phyloP scores from a whole-genome alignment of 2,329 filamentous ascomycete species.

The Pestalotiopsis sp. region DNA sequence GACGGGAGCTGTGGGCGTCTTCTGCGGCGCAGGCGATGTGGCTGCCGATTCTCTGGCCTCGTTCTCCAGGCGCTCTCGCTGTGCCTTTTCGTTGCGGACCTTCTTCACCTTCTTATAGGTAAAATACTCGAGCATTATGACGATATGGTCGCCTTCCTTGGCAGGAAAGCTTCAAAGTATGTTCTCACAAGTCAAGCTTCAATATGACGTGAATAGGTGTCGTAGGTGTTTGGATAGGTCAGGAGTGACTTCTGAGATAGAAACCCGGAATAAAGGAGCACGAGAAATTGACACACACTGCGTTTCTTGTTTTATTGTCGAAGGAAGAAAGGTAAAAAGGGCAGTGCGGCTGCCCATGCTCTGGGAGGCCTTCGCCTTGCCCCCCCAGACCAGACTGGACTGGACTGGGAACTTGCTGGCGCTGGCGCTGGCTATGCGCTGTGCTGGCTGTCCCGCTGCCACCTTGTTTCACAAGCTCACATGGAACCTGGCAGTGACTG shows the following conservation, averaged over 20 bases:
- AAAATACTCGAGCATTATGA: slow-evolving; percentile 63
- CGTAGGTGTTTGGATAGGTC: not conserved
- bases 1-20: slow-evolving; percentile 20
- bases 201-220: not conserved
- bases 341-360: not conserved
- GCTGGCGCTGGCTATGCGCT: no score
- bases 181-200: not conserved
- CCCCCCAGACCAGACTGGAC: not conserved
- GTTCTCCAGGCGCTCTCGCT: slow-evolving; percentile 25
- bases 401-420: not conserved
- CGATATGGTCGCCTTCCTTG: slow-evolving; percentile 7
- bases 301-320: not conserved
- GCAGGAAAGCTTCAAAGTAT: not conserved
- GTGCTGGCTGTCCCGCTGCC: not conserved
- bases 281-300: not conserved
- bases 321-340: not conserved
- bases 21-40: slow-evolving; percentile 9
- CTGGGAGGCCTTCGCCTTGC: not conserved
- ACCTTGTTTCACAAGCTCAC: slow-evolving; percentile 9
- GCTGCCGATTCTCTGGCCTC: slow-evolving; percentile 9
- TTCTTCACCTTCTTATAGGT: slow-evolving; percentile 64
- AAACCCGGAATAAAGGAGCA: not conserved
- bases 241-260: no score
- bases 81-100: slow-evolving; percentile 50
- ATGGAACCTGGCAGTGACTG: not conserved